Base-by-base conservation (phyloP, 2,329 filamentous ascomycete species). In the Talaromyces sp. region DNA sequence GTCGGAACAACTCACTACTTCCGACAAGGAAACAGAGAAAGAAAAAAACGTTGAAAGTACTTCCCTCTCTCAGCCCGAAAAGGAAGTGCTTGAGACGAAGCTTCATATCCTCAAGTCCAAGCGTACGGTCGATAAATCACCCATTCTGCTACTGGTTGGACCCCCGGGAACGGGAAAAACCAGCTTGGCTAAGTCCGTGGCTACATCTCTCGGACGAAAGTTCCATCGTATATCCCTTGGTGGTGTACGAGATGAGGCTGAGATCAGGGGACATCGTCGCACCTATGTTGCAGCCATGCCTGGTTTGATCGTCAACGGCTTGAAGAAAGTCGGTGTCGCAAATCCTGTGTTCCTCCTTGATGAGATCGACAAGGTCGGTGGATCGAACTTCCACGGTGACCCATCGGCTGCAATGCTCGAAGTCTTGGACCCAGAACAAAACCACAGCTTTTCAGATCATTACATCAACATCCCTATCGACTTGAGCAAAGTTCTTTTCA, bases 251-350 rank as follows among this genome's bases (percentile, higher is more conserved):
- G 95, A 99, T 73, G 95, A 99, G 77, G 95, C 95, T 16, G 95
- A 99, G 80, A 98, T 99, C 66, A 87, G 95, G 66, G 95, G 95
- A 10, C 95, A 99, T 78, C 87, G 95, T 64, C 86, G 95, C 70
- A 99, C 95, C 0, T 99, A 99, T 74, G 95, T 99, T 66, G 95
- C 95, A 24, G 95, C 95, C n/a, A 97, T 99, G 94, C 95, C 95
- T 10, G 95, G 95, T 62, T 83, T 98, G 63, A 90, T 99, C 66
- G 93, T 98, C 35, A 93, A 93, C 75, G 95, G 94, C 0, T 77
- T 99, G 63, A 93, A 95, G 80, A 99, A 98, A 81, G 94, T 96
- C 37, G 94, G 93, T 56, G 94, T 98, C 22, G 88, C 92, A 2
- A 99, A 99, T 74, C 95, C 95, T 0, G 94, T 99, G 64, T 91